Evolutionary conservation across 345 rosid genomes (phyloP).

Genomic region (Populus davidiana): DNA sequence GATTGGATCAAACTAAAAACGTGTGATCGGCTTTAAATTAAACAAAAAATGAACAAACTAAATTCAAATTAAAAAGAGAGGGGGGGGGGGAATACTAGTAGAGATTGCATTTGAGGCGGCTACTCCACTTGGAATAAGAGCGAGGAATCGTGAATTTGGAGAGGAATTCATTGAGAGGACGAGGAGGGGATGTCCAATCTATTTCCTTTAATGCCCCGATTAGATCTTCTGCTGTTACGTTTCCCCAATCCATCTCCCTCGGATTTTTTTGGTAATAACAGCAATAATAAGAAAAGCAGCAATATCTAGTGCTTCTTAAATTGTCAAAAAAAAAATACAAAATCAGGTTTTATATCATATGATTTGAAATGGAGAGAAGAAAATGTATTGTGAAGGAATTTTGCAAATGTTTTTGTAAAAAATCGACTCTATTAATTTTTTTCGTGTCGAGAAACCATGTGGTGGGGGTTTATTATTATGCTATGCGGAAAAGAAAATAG

Average conservation of each 20-base stretch:
- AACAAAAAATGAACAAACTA: background rate
- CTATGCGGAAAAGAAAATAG: background rate
- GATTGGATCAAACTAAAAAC: background rate
- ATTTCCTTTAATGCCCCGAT: slow-evolving; percentile 91
- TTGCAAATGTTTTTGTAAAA: background rate
- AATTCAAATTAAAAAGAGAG: background rate
- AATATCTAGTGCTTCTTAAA: background rate
- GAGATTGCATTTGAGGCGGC: slow-evolving; percentile 98
- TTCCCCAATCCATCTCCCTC: slow-evolving; percentile 92
- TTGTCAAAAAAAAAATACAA: background rate
- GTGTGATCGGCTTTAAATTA: background rate
- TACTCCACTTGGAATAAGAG: slow-evolving; percentile 79
- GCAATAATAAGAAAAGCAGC: too few relatives aligned
- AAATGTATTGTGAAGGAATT: background rate
- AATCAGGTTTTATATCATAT: background rate
- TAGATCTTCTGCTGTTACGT: slow-evolving; percentile 87
- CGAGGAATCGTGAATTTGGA: slow-evolving; percentile 82
- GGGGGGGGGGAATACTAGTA: slow-evolving; percentile 57
- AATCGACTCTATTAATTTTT: background rate
- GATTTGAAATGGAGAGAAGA: background rate
- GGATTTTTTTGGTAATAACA: background rate
- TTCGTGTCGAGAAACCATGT: background rate
- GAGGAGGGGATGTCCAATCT: slow-evolving; percentile 97
- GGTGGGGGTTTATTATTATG: too few relatives aligned
- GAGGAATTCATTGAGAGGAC: slow-evolving; percentile 80